Evolutionary conservation across 352 stramenopile genomes (phyloP), one percentile per base, ranked within the genome.

Genomic region (Pythium guiyangense): DNA sequence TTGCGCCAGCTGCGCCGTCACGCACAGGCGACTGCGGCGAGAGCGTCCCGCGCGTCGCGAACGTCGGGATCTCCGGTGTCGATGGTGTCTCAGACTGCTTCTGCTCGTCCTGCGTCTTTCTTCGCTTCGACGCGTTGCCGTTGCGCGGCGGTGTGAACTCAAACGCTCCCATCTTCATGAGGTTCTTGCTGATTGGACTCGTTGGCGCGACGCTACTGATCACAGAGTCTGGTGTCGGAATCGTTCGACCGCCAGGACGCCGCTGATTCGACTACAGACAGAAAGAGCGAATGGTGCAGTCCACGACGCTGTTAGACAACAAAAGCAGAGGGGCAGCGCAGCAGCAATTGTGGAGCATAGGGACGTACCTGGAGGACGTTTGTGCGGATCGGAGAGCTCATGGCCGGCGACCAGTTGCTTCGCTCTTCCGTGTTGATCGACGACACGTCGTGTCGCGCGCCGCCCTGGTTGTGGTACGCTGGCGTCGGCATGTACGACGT

Each of bases 81-180:
- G 63, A 54, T 20, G 73, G 74, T 2, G 72, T 85, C 47, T 63
- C 60, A 42, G 67, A 58, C 14, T 46, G 54, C n/a, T 63, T 29
- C 39, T 77, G 60, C 4, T 35, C 54, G 42, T 47, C 6, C 42
- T 47, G 42, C 10, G 11, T 1, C 51, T 69, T 62, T n/a, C 68
- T 65, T 17, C 59, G 49, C 42, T 66, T 58, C 6, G 27, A 35
- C 14, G 66, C 55, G 35, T 66, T 79, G 22, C 69, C 67, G 3
- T 46, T 59, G 26, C 58, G 78, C 20, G 74, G 76, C 40, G 83
- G 83, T 11, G 83, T 88, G 57, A 78, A 85, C 60, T 90, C 83
- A 27, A 92, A 92, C 5, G 76, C 82, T 42, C 82, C 82, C 57
- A 88, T 76, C 51, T 92, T 88, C 79, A 90, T 89, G 29, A 92